These are phyloP conservation scores for Pleurotus citrinopileatus DNA, from an alignment of 768 basidiomycete genomes.

Conservation along the genomic window DNA sequence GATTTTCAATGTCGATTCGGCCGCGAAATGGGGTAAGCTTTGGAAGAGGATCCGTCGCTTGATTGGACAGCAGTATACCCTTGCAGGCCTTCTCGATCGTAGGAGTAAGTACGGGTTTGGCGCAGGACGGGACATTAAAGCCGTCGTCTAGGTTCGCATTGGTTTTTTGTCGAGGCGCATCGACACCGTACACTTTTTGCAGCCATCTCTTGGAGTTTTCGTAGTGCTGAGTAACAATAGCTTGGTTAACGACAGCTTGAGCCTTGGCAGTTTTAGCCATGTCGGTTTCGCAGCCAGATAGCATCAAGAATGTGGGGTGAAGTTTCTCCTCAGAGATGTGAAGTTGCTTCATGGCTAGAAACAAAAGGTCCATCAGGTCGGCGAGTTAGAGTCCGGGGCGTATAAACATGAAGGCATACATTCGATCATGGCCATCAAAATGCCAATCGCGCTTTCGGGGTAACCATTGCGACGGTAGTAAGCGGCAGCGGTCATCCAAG, in stretches of 20 bases:
- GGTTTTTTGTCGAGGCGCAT: not conserved
- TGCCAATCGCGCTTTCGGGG: constrained; percentile 37
- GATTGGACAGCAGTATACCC: no score
- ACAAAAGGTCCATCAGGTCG: constrained; percentile 9
- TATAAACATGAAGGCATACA: constrained; percentile 28
- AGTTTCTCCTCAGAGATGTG: constrained; percentile 34
- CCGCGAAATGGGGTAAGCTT: not conserved
- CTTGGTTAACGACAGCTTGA: constrained; percentile 19
- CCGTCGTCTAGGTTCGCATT: not conserved
- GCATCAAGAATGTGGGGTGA: constrained; percentile 49
- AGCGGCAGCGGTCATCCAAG: constrained; percentile 55
- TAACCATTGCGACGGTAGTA: constrained; percentile 51
- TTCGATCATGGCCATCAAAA: constrained; percentile 44
- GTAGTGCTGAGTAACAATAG: constrained; percentile 33
- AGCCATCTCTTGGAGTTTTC: constrained; percentile 41
- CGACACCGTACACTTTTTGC: constrained; percentile 44
- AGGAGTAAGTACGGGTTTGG: no score
- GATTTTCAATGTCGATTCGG: not conserved
- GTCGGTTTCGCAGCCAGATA: constrained; percentile 54
- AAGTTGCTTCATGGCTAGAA: constrained; percentile 33
- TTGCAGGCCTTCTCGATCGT: no score
- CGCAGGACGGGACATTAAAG: not conserved
- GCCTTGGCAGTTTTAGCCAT: constrained; percentile 31
- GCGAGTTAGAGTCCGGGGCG: not conserved
- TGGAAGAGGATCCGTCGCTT: not conserved